Percentiles rank a stretch among this genome's conserved stretches.
Conservation (phyloP, 2,329 filamentous ascomycete species). For the Hirsutella rhossiliensis region DNA sequence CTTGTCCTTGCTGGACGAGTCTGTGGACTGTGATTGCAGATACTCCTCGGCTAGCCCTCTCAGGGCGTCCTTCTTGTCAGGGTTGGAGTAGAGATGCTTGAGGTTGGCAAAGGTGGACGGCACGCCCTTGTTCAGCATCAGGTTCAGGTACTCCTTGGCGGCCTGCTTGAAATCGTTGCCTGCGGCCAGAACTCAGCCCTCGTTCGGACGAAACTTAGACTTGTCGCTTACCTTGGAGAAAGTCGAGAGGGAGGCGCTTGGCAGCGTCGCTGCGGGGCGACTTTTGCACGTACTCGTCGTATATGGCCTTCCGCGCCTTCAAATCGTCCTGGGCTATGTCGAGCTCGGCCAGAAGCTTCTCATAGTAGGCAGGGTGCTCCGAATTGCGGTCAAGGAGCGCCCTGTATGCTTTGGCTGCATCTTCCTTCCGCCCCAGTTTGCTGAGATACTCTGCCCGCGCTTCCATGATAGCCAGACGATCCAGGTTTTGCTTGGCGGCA, state of each 20-base stretch:
- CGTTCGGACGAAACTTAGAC: not conserved
- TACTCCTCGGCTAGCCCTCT: conserved; percentile 70
- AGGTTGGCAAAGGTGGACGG: conserved; percentile 95
- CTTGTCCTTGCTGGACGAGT: conserved; percentile 33
- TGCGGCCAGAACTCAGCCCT: conserved; percentile 18
- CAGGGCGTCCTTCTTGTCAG: conserved; percentile 65
- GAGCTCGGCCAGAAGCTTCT: conserved; percentile 59
- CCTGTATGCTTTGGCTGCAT: conserved; percentile 73
- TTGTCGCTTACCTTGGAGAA: conserved; percentile 52
- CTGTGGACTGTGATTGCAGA: conserved; percentile 43
- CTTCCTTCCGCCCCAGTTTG: conserved; percentile 62
- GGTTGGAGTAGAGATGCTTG: conserved; percentile 78
- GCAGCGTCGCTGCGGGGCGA: conserved; percentile 76
- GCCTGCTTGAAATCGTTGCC: conserved; percentile 70
- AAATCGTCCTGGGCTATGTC: conserved; percentile 46
- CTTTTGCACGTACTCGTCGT: conserved; percentile 64
- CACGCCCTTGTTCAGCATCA: conserved; percentile 84
- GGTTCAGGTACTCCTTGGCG: conserved; percentile 65
- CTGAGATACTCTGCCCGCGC: conserved; percentile 73
- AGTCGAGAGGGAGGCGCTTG: conserved; percentile 77
- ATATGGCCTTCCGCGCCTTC: conserved; percentile 59
- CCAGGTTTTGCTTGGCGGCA: conserved; percentile 65
- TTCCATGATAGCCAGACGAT: conserved; percentile 78
- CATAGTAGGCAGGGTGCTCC: conserved; percentile 79
- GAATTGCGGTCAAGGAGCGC: conserved; percentile 75